Base-by-base conservation (phyloP, 345 rosid species). In the Citrus glauca region DNA sequence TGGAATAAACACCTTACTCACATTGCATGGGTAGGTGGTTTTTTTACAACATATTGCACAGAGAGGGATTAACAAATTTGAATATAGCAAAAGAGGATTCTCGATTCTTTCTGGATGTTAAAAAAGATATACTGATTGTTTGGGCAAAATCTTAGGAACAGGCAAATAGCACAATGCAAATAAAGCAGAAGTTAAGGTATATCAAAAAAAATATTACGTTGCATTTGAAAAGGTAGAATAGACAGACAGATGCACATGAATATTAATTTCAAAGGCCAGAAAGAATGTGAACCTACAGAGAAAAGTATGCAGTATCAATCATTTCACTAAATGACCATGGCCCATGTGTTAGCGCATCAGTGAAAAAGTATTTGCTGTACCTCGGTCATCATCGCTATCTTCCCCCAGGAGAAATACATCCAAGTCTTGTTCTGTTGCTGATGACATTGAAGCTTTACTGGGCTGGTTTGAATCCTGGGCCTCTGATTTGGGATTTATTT, bases 351-450 rank as follows among this genome's bases (percentile, higher is more conserved):
- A 45, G 7, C 61, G 7, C 2, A 27, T 63, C 40, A 74, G 55
- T 61, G 50, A n/a, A 38, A 65, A 66, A 16, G 53, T 55, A 33
- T 40, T 40, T 65, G 55, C 53, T 38, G 4, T 80, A 91, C 92
- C 92, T 72, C 79, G 86, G 32, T 82, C 89, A 27, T 83, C 94
- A 66, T 91, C 94, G 81, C 89, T 88, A 66, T 91, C 92, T 80
- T 82, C 92, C 79, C 94, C 92, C 73, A 89, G 71, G 67, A 90
- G 94, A 83, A 90, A 90, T 66, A 72, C 78, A 74, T 89, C 94
- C 82, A 89, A 86, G 73, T 89, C 94, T 75, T 87, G 84, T 73
- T 90, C 92, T 20, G 77, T 30, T 40, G 86, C 72, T 16, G 83
- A 72, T 13, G 76, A 65, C 37, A 82, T 66, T 57, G 88, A 81